These are phyloP conservation scores for Micractinium conductrix DNA, from an alignment of 139 green algal genomes.

Conservation along the genomic window DNA sequence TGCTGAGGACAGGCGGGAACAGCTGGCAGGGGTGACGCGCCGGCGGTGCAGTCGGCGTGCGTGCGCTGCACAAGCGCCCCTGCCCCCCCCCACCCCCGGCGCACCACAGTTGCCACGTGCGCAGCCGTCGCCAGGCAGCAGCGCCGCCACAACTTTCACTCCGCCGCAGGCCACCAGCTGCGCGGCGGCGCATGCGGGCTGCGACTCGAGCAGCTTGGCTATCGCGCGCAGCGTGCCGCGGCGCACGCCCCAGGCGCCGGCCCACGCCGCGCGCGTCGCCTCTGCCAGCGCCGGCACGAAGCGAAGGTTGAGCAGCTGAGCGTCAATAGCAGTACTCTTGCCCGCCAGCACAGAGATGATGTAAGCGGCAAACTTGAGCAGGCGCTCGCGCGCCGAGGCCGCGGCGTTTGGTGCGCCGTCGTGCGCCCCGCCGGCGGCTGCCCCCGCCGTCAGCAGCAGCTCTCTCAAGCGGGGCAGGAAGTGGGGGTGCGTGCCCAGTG, in stretches of 20 bases:
- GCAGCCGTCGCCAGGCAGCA: background rate
- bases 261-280: background rate
- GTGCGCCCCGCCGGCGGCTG: background rate
- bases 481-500: background rate
- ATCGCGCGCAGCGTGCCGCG: constrained; percentile 16
- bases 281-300: constrained; percentile 2
- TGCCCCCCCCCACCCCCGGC: background rate
- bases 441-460: background rate
- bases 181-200: background rate
- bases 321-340: background rate
- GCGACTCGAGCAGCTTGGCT: background rate
- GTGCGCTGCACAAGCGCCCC: too few species aligned
- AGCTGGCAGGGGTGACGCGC: too few species aligned
- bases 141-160: background rate
- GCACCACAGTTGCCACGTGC: background rate
- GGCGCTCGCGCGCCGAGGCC: background rate
- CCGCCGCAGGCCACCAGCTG: constrained; percentile 25
- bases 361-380: constrained; percentile 14
- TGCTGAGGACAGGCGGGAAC: too few species aligned
- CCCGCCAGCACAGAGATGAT: constrained; percentile 15
- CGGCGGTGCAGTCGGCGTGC: too few species aligned
- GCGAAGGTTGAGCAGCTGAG: background rate
- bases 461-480: background rate
- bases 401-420: too few species aligned
- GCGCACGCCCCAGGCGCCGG: background rate